Base-by-base conservation (phyloP, 768 basidiomycete species). In the Hysterangium stoloniferum region DNA sequence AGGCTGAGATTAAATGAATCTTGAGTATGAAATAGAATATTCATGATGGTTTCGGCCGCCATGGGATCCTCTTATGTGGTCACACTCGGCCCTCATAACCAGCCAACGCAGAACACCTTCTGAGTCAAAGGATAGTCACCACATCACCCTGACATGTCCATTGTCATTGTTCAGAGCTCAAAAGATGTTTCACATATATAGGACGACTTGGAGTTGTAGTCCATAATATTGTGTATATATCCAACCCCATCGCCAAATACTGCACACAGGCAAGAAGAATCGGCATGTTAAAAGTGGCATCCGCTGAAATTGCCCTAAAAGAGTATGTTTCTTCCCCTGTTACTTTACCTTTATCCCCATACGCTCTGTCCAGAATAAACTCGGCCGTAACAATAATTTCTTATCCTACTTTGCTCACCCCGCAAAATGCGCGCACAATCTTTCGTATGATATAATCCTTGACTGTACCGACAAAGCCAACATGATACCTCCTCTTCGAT, bases 401-500 rank as follows among this genome's bases (percentile, higher is more conserved):
- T 2, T 68, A 83, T 45, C 62, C 68, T 0, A 61, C 71, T 12
- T 74, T 79, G 1, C 71, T 96, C 34, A 64, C 71, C 15, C 58
- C 85, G 6, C 60, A 66, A 24, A 91, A 91, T 57, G 88, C 91
- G 0, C 53, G 78, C n/a, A 54, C 65, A 13, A 65, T 88, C 19
- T 69, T 94, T 9, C 55, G 1, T 92, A 89, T 59, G 79, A 86
- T 62, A 66, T 96, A 45, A 72, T 97, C 44, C 71, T 97, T 13
- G 95, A 97, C 67, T 97, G 94, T 70, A 96, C 93, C 4, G 94
- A 97, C 68, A 95, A 96, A 56, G 79, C 84, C 86, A 2, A 93
- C 92, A 0, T 84, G 96, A 5, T 98, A 98, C 66, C 78, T 98
- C 17, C 74, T 99, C 46, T 93, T 90, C 22, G 94, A 98, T 63